phyloP scores from a whole-genome alignment of 345 rosid genomes.

The Boechera retrofracta region DNA sequence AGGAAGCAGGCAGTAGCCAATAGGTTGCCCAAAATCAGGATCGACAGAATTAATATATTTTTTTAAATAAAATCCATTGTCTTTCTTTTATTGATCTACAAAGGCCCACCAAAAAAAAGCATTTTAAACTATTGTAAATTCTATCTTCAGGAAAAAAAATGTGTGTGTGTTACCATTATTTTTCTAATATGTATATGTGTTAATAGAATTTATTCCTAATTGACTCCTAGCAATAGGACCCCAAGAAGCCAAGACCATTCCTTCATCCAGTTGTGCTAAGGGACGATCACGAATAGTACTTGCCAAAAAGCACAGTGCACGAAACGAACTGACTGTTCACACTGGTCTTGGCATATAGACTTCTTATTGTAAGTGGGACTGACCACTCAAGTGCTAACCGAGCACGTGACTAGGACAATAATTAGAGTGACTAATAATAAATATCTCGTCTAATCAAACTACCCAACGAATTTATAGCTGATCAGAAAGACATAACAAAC shows the following conservation, averaged over 20 bases:
- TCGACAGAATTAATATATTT: too few relatives aligned
- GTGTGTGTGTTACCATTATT: too few relatives aligned
- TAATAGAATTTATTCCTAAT: background rate
- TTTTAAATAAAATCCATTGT: too few relatives aligned
- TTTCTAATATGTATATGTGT: too few relatives aligned
- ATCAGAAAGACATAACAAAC: constrained; percentile 12
- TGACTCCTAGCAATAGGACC: background rate
- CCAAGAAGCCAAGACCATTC: background rate
- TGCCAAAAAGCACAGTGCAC: constrained; percentile 1
- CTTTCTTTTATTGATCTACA: too few relatives aligned
- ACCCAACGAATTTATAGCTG: background rate
- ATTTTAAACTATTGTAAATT: too few relatives aligned
- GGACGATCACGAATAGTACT: background rate
- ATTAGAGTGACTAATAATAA: background rate
- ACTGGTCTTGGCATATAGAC: background rate
- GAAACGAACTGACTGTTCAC: background rate
- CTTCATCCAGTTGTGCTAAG: background rate
- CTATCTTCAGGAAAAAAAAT: too few relatives aligned
- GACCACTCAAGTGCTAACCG: background rate
- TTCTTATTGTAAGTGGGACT: background rate
- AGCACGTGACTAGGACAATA: constrained; percentile 8
- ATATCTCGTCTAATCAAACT: background rate
- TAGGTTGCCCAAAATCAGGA: too few relatives aligned
- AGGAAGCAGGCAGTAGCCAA: background rate
- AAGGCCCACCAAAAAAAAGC: too few relatives aligned